Evolutionary conservation across 2,329 filamentous ascomycete genomes (phyloP).

Genomic region (Westerdykella sp.): DNA sequence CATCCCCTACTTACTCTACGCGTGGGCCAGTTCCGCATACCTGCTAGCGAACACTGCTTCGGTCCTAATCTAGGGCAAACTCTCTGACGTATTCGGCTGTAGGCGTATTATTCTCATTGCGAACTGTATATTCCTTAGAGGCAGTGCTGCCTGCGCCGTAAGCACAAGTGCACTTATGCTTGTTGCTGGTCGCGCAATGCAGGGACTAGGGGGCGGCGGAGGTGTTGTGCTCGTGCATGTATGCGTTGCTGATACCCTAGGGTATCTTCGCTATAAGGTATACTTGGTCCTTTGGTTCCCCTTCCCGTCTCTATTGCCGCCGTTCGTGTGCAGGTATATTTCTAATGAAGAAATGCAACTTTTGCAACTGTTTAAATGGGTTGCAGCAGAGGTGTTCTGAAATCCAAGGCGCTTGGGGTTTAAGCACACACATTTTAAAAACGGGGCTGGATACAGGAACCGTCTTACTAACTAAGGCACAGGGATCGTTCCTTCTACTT

Average conservation of each 20-base stretch:
- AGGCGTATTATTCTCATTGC: constrained; percentile 32
- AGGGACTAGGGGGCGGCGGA: constrained; percentile 51
- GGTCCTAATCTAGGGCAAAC: constrained; percentile 39
- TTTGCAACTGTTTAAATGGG: neutral
- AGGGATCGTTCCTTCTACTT: constrained; percentile 46
- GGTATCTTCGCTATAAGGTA: constrained; percentile 44
- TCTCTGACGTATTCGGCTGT: constrained; percentile 36
- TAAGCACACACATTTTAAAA: too few species aligned
- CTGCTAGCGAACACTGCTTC: constrained; percentile 36
- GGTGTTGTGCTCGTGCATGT: constrained; percentile 49
- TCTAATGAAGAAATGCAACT: neutral
- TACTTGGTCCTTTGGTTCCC: neutral
- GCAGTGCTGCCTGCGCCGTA: constrained; percentile 47
- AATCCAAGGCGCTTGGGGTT: neutral
- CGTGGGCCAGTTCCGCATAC: constrained; percentile 60
- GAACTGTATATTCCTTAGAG: constrained; percentile 43
- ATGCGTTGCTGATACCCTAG: constrained; percentile 51
- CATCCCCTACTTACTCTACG: constrained; percentile 60
- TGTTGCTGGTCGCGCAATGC: constrained; percentile 48
- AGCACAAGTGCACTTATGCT: constrained; percentile 47
- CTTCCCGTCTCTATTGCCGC: neutral
- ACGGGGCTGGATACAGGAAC: neutral
- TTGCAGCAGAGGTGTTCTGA: neutral
- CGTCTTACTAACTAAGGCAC: constrained; percentile 13
- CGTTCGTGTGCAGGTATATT: neutral